A percentile compares a stretch with the other conserved stretches of the same genome.
Conservation (phyloP, 1,284 basidiomycete species). For the Rhodotorula glutinis region DNA sequence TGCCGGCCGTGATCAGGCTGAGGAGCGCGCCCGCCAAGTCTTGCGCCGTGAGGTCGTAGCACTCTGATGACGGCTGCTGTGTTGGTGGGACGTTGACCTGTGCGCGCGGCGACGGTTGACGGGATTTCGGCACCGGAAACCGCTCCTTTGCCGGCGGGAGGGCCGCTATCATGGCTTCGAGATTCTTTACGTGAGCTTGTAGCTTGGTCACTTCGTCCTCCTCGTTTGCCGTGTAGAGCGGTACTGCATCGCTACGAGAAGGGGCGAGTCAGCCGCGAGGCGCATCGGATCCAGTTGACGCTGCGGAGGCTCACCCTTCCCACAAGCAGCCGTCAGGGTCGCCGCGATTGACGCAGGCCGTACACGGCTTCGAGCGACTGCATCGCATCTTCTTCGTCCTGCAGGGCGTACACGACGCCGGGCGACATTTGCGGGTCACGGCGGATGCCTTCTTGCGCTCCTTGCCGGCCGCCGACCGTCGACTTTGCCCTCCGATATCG, state of each 20-base stretch:
- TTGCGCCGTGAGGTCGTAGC: slow-evolving; percentile 22
- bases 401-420: background rate
- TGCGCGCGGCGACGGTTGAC: background rate
- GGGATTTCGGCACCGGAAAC: background rate
- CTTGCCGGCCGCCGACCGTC: background rate
- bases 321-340: slow-evolving; percentile 13
- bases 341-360: slow-evolving; percentile 27
- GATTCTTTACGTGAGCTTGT: background rate
- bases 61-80: too few relatives aligned
- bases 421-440: background rate
- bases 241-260: background rate
- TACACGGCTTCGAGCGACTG: slow-evolving; percentile 30
- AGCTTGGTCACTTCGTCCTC: slow-evolving; percentile 22
- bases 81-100: too few relatives aligned
- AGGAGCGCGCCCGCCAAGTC: slow-evolving; percentile 22
- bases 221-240: slow-evolving; percentile 14
- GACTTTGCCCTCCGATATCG: too few relatives aligned
- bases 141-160: background rate
- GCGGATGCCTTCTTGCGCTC: background rate
- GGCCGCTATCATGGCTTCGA: background rate
- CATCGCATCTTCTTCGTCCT: slow-evolving; percentile 29
- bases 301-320: slow-evolving; percentile 15
- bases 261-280: background rate
- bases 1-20: slow-evolving; percentile 16
- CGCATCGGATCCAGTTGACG: background rate